Evolutionary conservation across 2,329 filamentous ascomycete genomes (phyloP), one percentile per base, ranked within the genome.

Genomic region (Phialophora macrospora): DNA sequence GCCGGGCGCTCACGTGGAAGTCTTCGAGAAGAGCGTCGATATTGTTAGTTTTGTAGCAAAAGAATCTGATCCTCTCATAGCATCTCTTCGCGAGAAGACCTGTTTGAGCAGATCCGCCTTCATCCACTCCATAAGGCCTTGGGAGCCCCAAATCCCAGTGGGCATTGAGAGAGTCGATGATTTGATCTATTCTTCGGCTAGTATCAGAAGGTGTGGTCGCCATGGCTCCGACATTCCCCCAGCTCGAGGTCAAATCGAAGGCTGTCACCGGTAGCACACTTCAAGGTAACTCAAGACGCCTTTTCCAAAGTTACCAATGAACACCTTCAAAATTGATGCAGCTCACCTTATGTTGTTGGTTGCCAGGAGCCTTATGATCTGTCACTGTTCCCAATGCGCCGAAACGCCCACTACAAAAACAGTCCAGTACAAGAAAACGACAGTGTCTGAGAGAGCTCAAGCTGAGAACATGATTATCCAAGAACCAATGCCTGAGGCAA

Each of bases 121-220:
- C 66, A 34, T 70, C 60, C 0, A 55, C 46, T 11, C 69, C 68
- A 60, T 68, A 65, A 11, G 68, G 62, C 1, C 68, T 68, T 2
- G 75, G 75, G 6, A 80, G 75, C 14, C 76, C 72, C 1, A 80
- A 69, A 2, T 71, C 72, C 67, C 75, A 80, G 34, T 70, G 65
- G 2, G 71, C 59, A 67, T 79, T 80, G 46, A 80, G 70, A 3
- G 59, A 32, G 30, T 75, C 67, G 55, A 80, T 74, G 9, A 75
- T 64, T 8, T 71, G 57, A 20, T 70, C 68, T 7, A 72, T 63
- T 41, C 63, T 64, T 20, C 49, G 17, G 17, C 69, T 60, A 20
- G 60, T 55, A n/a, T 69, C 56, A 12, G 46, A 44, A 9, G 69
- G 70, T 11, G 69, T 72, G 14, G 54, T 46, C 14, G 58, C 28